These are phyloP conservation scores for Saposhnikovia divaricata DNA, from an alignment of 129 eudicot genomes.

Conservation along the genomic window DNA sequence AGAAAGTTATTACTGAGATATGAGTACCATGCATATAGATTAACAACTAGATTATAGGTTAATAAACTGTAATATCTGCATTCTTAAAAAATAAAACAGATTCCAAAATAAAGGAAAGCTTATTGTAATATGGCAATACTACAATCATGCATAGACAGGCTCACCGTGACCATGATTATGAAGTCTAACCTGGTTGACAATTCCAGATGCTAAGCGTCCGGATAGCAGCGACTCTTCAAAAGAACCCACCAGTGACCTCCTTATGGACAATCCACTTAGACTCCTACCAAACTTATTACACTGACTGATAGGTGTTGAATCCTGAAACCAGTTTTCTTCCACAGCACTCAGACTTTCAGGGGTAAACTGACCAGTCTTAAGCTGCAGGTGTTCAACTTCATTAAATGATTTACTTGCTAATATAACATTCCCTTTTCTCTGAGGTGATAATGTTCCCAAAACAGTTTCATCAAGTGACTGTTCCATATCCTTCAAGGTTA, in stretches of 20 bases:
- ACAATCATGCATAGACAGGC: background rate
- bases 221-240: conserved; percentile 97
- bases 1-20: background rate
- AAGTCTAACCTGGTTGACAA: conserved; percentile 55
- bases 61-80: background rate
- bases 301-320: conserved; percentile 28
- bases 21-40: background rate
- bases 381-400: conserved; percentile 24
- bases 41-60: background rate
- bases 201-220: conserved; percentile 80
- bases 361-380: conserved; percentile 26
- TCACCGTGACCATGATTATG: background rate
- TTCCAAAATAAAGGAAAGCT: background rate
- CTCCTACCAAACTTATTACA: conserved; percentile 50
- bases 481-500: conserved; percentile 55
- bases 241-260: conserved; percentile 95
- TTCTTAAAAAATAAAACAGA: background rate
- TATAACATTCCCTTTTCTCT: conserved; percentile 32
- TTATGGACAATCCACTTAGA: conserved; percentile 65
- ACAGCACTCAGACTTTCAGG: conserved; percentile 35
- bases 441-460: conserved; percentile 29
- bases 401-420: conserved; percentile 23
- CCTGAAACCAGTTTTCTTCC: conserved; percentile 36
- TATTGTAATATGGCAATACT: background rate
- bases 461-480: conserved; percentile 50